Percentiles rank a stretch among this genome's conserved stretches.
Conservation (phyloP, 345 rosid genomes). For the Angophora floribunda region DNA sequence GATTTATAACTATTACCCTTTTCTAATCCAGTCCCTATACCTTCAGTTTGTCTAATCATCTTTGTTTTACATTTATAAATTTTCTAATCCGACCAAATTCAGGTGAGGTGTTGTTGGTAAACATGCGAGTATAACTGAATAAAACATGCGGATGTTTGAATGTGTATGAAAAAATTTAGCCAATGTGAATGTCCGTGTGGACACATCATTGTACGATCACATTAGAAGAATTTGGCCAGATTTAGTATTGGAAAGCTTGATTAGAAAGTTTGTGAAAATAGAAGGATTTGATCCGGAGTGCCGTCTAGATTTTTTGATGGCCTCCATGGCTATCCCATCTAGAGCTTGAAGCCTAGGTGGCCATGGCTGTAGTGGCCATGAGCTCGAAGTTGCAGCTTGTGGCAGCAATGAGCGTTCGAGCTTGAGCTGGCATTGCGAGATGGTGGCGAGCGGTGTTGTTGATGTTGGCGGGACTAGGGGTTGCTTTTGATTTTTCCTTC, state of each 20-base stretch:
- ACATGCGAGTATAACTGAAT: not conserved
- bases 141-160: not conserved
- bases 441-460: not conserved
- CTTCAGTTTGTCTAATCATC: not conserved
- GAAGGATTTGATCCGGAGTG: not conserved
- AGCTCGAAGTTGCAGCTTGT: not conserved
- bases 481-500: not conserved
- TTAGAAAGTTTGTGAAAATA: not conserved
- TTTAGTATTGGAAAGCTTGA: not conserved
- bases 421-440: not conserved
- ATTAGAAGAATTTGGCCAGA: not conserved
- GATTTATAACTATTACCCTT: not conserved
- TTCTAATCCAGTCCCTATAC: not conserved
- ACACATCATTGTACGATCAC: not conserved
- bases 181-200: fast-evolving
- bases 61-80: not conserved
- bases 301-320: not conserved
- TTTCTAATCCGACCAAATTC: not conserved
- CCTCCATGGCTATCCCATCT: not conserved
- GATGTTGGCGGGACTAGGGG: not conserved
- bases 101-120: not conserved
- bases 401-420: not conserved
- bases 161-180: not conserved
- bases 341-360: not conserved
- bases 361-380: not conserved